Evolutionary conservation across 2,329 filamentous ascomycete species (phyloP), one percentile per base, ranked within the genome.

Genomic region (Phialemonium atrogriseum): DNA sequence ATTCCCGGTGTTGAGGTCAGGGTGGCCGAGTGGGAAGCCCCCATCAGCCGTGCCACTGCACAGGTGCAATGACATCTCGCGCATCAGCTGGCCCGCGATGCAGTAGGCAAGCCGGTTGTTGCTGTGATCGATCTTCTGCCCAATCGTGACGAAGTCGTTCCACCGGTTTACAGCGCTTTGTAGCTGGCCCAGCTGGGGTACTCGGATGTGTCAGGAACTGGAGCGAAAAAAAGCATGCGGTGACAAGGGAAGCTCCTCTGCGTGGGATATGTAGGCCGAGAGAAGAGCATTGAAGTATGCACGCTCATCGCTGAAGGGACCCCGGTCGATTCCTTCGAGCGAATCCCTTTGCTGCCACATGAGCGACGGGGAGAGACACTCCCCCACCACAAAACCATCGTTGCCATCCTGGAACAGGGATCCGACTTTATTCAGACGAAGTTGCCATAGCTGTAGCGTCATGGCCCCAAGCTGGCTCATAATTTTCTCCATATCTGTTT

Each of bases 221-320:
- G 51, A 8, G 49, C 49, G n/a, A 27, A 51, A 49, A 27, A 52
- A 52, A 26, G 11, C 31, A 28, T 53, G 41, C 7, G 47, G 43
- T n/a, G 31, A 29, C 9, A 53, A 37, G 6, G 34, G 29, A 34
- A 54, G 49, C 34, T 51, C 37, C 30, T 42, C 33, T 16, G 32
- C 41, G 35, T 52, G 46, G 13, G 21, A 25, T 20, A 29, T 40
- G 31, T 49, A 43, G 2, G 41, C 43, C 18, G 43, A 45, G 8
- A 47, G 30, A 4, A 51, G 40, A 21, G 49, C 42, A 24, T 40
- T 21, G 2, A 51, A 41, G 30, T 52, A 52, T 4, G 45, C 33
- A 16, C 31, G 17, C 20, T 49, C 48, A 29, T 43, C 7, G 2
- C 25, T 8, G 33, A 50, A 53, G 13, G 49, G 50, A 10, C 49